Evolutionary conservation across 2,329 filamentous ascomycete species (phyloP).

Genomic region (Fusarium sp.): DNA sequence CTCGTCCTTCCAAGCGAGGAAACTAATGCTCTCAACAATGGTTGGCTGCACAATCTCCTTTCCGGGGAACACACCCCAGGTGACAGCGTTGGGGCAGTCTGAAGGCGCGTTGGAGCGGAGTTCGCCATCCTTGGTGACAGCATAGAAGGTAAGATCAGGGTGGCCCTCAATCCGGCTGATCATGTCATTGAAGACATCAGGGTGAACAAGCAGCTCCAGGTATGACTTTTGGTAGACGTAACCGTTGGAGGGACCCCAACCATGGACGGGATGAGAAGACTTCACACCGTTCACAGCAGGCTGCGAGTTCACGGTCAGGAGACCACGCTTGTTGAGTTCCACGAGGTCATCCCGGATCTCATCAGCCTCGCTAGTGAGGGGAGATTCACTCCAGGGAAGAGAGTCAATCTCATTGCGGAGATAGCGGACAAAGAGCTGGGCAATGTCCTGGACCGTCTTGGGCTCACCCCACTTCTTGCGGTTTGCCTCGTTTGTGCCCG

Average conservation of each 20-base stretch:
- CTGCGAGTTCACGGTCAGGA: slow-evolving; percentile 97
- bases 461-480: slow-evolving; percentile 95
- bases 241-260: slow-evolving; percentile 94
- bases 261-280: slow-evolving; percentile 86
- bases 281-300: slow-evolving; percentile 92
- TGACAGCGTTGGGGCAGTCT: slow-evolving; percentile 96
- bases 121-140: slow-evolving; percentile 85
- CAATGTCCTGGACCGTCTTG: slow-evolving; percentile 81
- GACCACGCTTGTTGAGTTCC: slow-evolving; percentile 84
- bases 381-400: slow-evolving; percentile 93
- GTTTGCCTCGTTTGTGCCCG: slow-evolving; percentile 95
- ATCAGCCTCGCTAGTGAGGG: slow-evolving; percentile 85
- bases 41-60: slow-evolving; percentile 99
- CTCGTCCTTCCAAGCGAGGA: slow-evolving; percentile 98
- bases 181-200: slow-evolving; percentile 81
- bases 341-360: slow-evolving; percentile 82
- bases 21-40: slow-evolving; percentile 98
- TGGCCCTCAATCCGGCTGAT: slow-evolving; percentile 82
- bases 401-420: slow-evolving; percentile 83
- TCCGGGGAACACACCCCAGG: slow-evolving; percentile 98
- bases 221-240: slow-evolving; percentile 99
- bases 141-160: slow-evolving; percentile 91
- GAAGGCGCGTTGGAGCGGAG: slow-evolving; percentile 86
- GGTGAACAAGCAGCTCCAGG: slow-evolving; percentile 88
- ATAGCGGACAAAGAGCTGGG: slow-evolving; percentile 86